Percentiles rank a stretch among this genome's conserved stretches.
phyloP scores from a whole-genome alignment of 2,329 filamentous ascomycete species.

The Aspergillus udagawae region DNA sequence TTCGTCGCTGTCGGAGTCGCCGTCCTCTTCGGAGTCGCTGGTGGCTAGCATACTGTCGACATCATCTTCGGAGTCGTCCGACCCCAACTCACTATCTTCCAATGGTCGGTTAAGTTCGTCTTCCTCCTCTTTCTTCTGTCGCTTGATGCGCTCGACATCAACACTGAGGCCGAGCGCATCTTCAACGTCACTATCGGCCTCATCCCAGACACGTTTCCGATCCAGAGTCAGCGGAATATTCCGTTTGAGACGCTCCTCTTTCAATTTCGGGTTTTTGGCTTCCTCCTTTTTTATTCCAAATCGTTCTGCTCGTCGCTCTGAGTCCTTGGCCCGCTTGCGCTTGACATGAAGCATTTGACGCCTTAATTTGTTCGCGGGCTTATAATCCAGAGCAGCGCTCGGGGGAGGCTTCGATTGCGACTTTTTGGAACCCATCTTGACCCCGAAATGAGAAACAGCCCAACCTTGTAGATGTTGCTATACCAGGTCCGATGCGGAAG shows the following conservation, averaged over 20 bases:
- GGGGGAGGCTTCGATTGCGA: constrained; percentile 40
- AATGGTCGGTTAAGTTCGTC: constrained; percentile 32
- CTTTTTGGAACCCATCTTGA: constrained; percentile 49
- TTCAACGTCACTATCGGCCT: constrained; percentile 55
- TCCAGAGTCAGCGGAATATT: constrained; percentile 82
- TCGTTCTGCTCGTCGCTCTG: constrained; percentile 69
- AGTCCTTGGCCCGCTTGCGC: constrained; percentile 72
- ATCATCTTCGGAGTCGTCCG: constrained; percentile 45
- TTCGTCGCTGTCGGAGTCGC: constrained; percentile 49
- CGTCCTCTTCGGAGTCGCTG: constrained; percentile 52
- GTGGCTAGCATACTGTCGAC: constrained; percentile 71
- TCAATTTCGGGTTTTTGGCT: constrained; percentile 72
- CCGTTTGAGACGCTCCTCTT: constrained; percentile 66
- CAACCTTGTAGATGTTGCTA: background rate
- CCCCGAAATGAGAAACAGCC: background rate
- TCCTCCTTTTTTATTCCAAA: constrained; percentile 81
- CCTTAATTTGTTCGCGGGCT: constrained; percentile 71
- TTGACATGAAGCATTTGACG: constrained; percentile 74
- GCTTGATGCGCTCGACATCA: constrained; percentile 47
- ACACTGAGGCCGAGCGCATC: constrained; percentile 45
- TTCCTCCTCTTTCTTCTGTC: constrained; percentile 45
- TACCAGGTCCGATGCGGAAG: background rate
- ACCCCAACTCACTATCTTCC: constrained; percentile 40
- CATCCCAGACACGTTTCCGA: constrained; percentile 85
- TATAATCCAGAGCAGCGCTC: constrained; percentile 48